Conservation (phyloP, 768 basidiomycete species). For the Termitomyces sp. region DNA sequence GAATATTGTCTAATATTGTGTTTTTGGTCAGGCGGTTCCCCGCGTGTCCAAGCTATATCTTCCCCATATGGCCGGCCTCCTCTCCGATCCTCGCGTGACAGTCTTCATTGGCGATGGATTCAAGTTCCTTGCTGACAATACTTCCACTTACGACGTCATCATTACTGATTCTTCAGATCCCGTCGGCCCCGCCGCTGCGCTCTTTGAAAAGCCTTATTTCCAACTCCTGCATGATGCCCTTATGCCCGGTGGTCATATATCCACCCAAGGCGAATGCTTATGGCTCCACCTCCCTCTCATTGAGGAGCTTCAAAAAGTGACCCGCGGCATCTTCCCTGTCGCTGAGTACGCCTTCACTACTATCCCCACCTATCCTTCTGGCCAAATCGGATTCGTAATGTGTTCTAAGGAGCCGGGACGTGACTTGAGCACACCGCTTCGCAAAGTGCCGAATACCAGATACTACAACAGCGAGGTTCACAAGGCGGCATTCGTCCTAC, state of each 20-base stretch:
- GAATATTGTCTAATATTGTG: background rate
- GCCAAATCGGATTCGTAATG: conserved; percentile 93
- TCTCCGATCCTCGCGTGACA: conserved; percentile 73
- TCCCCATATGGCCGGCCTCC: conserved; percentile 87
- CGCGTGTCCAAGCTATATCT: conserved; percentile 92
- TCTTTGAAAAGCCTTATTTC: conserved; percentile 98
- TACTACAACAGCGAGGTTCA: conserved; percentile 89
- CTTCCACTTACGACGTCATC: conserved; percentile 90
- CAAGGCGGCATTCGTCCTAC: conserved; percentile 77
- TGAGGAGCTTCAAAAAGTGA: conserved; percentile 61
- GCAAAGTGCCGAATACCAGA: conserved; percentile 60
- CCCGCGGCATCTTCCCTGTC: conserved; percentile 68
- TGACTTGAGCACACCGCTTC: conserved; percentile 67
- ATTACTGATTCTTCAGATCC: conserved; percentile 99
- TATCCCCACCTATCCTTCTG: conserved; percentile 97
- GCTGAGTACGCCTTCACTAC: conserved; percentile 93
- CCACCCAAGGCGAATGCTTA: conserved; percentile 92
- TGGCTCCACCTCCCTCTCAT: conserved; percentile 95
- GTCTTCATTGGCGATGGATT: conserved; percentile 93
- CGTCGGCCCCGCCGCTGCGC: conserved; percentile 88
- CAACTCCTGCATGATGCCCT: conserved; percentile 88
- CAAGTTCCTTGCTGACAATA: conserved; percentile 89
- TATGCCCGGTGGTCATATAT: conserved; percentile 84
- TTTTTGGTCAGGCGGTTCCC: conserved; percentile 69
- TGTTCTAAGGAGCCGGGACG: conserved; percentile 73